phyloP scores from a whole-genome alignment of 345 rosid genomes.

The Odontarrhena argentea region DNA sequence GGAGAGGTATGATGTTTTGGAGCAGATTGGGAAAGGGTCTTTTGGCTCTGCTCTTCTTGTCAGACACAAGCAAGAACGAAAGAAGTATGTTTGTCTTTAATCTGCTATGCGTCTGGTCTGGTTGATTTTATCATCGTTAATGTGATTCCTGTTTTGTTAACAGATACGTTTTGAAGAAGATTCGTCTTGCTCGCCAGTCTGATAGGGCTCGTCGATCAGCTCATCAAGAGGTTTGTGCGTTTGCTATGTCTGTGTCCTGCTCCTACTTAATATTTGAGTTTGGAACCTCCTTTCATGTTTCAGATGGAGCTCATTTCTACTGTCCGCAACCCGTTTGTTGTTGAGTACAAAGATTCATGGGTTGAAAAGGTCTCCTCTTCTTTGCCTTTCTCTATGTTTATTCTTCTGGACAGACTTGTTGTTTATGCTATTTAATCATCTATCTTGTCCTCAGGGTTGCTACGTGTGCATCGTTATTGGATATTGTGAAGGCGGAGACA shows the following conservation, averaged over 20 bases:
- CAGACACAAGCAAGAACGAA: constrained; percentile 90
- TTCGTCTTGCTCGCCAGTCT: constrained; percentile 94
- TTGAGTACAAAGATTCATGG: constrained; percentile 98
- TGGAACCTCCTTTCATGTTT: constrained; percentile 30
- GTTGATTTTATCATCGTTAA: background rate
- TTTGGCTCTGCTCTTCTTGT: constrained; percentile 98
- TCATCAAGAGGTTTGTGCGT: constrained; percentile 73
- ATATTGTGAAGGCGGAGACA: constrained; percentile 95
- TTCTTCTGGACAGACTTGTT: background rate
- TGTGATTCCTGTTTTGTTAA: constrained; percentile 14
- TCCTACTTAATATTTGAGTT: constrained; percentile 17
- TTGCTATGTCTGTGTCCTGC: background rate
- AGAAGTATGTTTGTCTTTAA: constrained; percentile 45
- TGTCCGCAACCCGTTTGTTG: constrained; percentile 81
- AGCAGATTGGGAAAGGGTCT: constrained; percentile 95
- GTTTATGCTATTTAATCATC: constrained; percentile 18
- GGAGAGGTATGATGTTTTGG: constrained; percentile 92
- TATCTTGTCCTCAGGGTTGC: constrained; percentile 67
- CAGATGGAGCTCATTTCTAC: constrained; percentile 96
- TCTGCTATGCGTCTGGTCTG: background rate
- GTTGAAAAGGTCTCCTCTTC: constrained; percentile 73
- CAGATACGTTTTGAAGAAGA: constrained; percentile 93
- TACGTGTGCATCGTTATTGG: constrained; percentile 96
- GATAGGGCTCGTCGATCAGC: constrained; percentile 94
- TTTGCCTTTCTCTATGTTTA: background rate